Evolutionary conservation across 139 green algal species (phyloP).

Genomic region (Tetraselmis striata): DNA sequence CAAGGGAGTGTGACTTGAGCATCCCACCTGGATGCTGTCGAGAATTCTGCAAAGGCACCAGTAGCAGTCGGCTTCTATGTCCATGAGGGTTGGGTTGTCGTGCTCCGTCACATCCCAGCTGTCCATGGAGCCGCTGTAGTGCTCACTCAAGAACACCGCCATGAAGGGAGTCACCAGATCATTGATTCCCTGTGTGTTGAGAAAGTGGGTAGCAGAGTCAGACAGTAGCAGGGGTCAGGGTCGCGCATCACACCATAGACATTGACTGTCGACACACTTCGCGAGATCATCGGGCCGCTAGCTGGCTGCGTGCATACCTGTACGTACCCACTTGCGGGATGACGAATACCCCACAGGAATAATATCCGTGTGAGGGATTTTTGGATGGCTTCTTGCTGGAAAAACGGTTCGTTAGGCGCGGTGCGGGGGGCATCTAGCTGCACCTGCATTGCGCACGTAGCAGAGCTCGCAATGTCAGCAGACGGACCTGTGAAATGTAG

Average conservation of each 20-base stretch:
- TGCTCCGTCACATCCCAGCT: slow-evolving; percentile 34
- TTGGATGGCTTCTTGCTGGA: slow-evolving; percentile 75
- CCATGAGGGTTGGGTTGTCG: slow-evolving; percentile 32
- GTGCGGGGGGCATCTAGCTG: slow-evolving; percentile 88
- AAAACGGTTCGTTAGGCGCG: slow-evolving; percentile 80
- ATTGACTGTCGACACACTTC: too few species aligned
- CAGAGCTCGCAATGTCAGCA: background rate
- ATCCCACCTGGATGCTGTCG: slow-evolving; percentile 39
- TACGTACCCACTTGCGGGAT: slow-evolving; percentile 88
- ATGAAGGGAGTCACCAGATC: slow-evolving; percentile 96
- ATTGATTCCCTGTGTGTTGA: slow-evolving; percentile 96
- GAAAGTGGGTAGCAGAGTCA: too few species aligned
- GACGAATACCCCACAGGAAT: slow-evolving; percentile 91
- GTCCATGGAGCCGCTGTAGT: slow-evolving; percentile 54
- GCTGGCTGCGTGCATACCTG: background rate
- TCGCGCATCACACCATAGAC: too few species aligned
- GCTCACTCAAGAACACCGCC: slow-evolving; percentile 78
- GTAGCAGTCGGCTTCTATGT: slow-evolving; percentile 93
- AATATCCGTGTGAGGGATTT: slow-evolving; percentile 80
- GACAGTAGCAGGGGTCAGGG: too few species aligned
- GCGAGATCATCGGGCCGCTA: too few species aligned
- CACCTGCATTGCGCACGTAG: slow-evolving; percentile 52
- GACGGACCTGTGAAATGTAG: background rate
- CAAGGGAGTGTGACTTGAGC: too few species aligned
- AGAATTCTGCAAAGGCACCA: slow-evolving; percentile 90